Base-by-base conservation (phyloP, 2,329 filamentous ascomycete species). In the Chaetothyriales sp. region DNA sequence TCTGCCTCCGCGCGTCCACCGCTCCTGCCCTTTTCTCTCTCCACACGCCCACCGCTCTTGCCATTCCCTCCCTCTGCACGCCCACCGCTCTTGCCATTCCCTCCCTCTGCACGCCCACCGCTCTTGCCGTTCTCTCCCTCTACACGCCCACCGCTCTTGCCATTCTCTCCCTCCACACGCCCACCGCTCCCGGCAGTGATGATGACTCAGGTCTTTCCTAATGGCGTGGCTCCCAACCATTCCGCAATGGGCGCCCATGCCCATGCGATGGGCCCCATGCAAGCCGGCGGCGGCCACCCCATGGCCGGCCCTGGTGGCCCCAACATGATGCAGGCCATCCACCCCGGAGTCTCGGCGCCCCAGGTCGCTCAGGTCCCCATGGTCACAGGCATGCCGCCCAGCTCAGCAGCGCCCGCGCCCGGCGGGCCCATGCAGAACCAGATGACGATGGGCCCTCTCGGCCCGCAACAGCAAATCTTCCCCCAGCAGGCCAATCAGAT, bases 331-430 rank as follows among this genome's bases (percentile, higher is more conserved):
- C 78, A 77, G 65, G 75, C 73, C 61, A 79, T 82, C 72, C 77
- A 79, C 59, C 77, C 76, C 49, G 77, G 77, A 51, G 78, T 80
- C 40, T 80, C 79, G 50, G 77, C 73, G 20, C 77, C 78, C 48
- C 77, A 80, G 56, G 78, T 78, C 51, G 78, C 70, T 56, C 80
- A 82, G 63, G 73, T 75, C n/a, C 77, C 77, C 20, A 81, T 82
- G 77, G 80, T 82, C 73, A 71, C 62, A 37, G 77, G 75, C 48
- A 81, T 83, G 78, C 77, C 78, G 58, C 77, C 76, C 47, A 77
- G 77, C 50, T 71, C 72, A 53, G 73, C 74, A 54, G 76, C 72
- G 29, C 71, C 72, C 56, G 72, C 72, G 33, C 70, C 71, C 54
- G 70, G 69, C 22, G 68, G 69, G 25, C 70, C 71, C 52, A 76